Evolutionary conservation across 2,329 filamentous ascomycete genomes (phyloP).

Genomic region (Xylaria digitata): DNA sequence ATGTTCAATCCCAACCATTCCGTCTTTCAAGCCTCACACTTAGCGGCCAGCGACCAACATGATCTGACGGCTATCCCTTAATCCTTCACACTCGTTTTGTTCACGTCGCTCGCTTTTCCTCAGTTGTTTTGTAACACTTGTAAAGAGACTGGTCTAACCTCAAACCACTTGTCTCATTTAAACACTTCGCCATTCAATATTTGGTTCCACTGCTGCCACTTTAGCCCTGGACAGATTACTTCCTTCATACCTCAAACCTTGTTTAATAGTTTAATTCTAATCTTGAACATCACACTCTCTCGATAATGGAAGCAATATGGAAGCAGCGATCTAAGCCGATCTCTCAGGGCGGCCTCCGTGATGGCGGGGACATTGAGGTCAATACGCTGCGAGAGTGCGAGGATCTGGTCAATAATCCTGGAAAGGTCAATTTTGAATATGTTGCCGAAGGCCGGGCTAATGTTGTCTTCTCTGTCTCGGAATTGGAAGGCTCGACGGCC

Average conservation of each 20-base stretch:
- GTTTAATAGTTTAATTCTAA: slow-evolving; percentile 30
- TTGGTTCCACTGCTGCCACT: background rate
- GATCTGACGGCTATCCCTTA: slow-evolving; percentile 11
- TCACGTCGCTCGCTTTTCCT: slow-evolving; percentile 18
- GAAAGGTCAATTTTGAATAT: slow-evolving; percentile 51
- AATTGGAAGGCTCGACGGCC: slow-evolving; percentile 52
- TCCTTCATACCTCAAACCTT: background rate
- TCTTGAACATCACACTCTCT: background rate
- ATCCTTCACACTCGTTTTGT: slow-evolving; percentile 6
- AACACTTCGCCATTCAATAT: slow-evolving; percentile 3
- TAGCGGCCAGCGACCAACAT: slow-evolving; percentile 12
- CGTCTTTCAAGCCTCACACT: slow-evolving; percentile 18
- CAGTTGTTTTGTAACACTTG: background rate
- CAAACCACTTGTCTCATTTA: background rate
- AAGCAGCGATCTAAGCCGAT: slow-evolving; percentile 42
- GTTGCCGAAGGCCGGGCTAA: slow-evolving; percentile 81
- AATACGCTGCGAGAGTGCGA: slow-evolving; percentile 38
- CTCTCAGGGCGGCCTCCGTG: background rate
- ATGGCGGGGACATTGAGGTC: slow-evolving; percentile 3
- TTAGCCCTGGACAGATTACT: background rate
- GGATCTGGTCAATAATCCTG: slow-evolving; percentile 38
- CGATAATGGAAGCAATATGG: slow-evolving; percentile 42
- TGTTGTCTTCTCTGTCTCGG: slow-evolving; percentile 73
- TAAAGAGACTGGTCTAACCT: background rate
- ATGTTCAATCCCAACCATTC: slow-evolving; percentile 5